Percentiles rank a stretch among this genome's conserved stretches.
These are phyloP conservation scores for Candida insectorum DNA, from an alignment of 805 yeast species.

Conservation along the genomic window DNA sequence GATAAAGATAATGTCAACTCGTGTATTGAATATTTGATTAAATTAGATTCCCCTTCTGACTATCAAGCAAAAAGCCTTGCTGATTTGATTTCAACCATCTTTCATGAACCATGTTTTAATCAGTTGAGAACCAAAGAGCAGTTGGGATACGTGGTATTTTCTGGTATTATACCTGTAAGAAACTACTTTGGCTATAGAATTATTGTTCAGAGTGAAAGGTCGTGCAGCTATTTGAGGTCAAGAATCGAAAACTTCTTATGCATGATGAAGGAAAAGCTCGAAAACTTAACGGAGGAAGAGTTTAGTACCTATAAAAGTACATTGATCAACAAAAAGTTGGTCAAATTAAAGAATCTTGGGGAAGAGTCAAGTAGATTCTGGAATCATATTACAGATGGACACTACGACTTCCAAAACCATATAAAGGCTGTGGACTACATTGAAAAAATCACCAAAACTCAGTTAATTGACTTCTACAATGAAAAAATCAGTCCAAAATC, in stretches of 20 bases:
- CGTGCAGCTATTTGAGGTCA: conserved; percentile 68
- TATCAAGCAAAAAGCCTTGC: conserved; percentile 43
- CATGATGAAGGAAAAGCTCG: conserved; percentile 42
- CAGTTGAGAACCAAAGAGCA: conserved; percentile 92
- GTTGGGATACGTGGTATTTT: conserved; percentile 89
- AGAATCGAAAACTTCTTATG: conserved; percentile 70
- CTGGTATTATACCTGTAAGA: conserved; percentile 66
- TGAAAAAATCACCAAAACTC: conserved; percentile 49
- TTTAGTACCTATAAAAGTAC: conserved; percentile 69
- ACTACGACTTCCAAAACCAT: conserved; percentile 66
- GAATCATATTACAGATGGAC: conserved; percentile 69
- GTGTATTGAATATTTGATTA: conserved; percentile 75
- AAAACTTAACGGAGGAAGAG: conserved; percentile 55
- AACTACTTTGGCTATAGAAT: conserved; percentile 72
- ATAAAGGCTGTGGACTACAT: conserved; percentile 56
- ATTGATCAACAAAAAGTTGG: conserved; percentile 59
- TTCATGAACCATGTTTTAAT: conserved; percentile 86
- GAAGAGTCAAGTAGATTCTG: conserved; percentile 73
- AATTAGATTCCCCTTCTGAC: conserved; percentile 47
- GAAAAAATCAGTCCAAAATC: conserved; percentile 27
- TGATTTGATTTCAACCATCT: conserved; percentile 67
- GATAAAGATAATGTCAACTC: conserved; percentile 61
- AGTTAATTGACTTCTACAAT: conserved; percentile 55
- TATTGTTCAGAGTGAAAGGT: conserved; percentile 79
- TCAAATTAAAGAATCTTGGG: conserved; percentile 69